Conservation (phyloP, 495 filamentous ascomycete genomes). For the Neurospora sp. region DNA sequence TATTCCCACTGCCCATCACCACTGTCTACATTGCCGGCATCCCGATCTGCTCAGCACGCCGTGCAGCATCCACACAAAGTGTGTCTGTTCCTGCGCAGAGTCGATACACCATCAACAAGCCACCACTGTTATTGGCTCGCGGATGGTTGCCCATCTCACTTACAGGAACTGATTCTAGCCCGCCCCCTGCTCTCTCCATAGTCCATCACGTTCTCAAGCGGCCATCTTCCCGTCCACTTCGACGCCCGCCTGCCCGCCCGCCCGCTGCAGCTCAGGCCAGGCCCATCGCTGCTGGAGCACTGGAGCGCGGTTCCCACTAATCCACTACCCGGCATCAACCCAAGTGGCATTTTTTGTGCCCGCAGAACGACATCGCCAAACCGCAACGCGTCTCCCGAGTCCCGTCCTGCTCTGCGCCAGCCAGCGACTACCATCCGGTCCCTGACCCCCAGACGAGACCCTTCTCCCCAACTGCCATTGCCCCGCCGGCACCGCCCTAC, state of each 20-base stretch:
- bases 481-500: conserved; percentile 4
- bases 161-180: neutral
- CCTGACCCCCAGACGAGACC: conserved; percentile 1
- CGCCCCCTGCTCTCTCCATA: neutral
- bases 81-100: neutral
- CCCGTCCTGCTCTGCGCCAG: conserved; percentile 6
- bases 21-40: neutral
- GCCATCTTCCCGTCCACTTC: neutral
- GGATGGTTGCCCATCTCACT: neutral
- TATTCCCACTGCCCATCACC: neutral
- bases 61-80: neutral
- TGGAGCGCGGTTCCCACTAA: neutral
- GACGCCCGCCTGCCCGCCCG: neutral
- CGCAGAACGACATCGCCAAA: conserved; percentile 5
- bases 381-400: conserved; percentile 14
- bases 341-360: conserved; percentile 14
- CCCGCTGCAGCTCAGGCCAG: neutral
- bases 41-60: neutral
- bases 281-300: neutral
- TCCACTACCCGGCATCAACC: conserved; percentile 3
- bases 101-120: neutral
- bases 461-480: conserved; percentile 10
- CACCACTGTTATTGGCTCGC: neutral
- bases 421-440: neutral
- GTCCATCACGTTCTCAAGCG: neutral